Conservation (phyloP, 2,329 filamentous ascomycete genomes). For the Pyrenophora graminea region DNA sequence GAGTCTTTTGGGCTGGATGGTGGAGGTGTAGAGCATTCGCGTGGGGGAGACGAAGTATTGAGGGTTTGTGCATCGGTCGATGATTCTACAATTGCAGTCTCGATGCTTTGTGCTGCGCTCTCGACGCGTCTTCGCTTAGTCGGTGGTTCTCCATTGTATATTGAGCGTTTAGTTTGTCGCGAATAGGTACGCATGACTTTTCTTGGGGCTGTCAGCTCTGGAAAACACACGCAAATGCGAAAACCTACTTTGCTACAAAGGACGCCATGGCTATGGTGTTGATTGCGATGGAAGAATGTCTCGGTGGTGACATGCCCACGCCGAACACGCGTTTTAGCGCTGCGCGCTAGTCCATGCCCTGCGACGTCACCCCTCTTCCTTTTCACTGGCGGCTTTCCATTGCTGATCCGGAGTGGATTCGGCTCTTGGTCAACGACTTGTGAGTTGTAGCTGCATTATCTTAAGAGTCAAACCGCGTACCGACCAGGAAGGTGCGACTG, state of each 20-base stretch:
- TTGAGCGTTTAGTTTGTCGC: slow-evolving; percentile 37
- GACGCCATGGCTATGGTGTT: slow-evolving; percentile 28
- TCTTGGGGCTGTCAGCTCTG: slow-evolving; percentile 27
- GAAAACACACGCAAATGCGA: background rate
- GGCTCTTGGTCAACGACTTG: background rate
- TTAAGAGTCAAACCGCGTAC: slow-evolving; percentile 8
- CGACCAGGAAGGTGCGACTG: slow-evolving; percentile 11
- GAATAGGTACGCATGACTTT: slow-evolving; percentile 44
- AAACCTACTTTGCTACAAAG: slow-evolving; percentile 30
- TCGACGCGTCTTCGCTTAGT: slow-evolving; percentile 46
- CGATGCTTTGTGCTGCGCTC: slow-evolving; percentile 9
- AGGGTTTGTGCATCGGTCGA: background rate
- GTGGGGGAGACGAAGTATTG: slow-evolving; percentile 9
- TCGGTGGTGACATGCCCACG: slow-evolving; percentile 13
- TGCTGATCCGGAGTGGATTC: too few species aligned
- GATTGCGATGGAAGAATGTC: slow-evolving; percentile 11
- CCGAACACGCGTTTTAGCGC: slow-evolving; percentile 34
- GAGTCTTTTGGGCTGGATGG: slow-evolving; percentile 41
- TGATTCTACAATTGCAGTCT: slow-evolving; percentile 12
- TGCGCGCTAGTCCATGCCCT: slow-evolving; percentile 18
- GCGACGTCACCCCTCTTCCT: slow-evolving; percentile 15
- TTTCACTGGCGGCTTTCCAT: too few species aligned
- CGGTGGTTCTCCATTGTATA: slow-evolving; percentile 39
- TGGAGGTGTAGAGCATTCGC: slow-evolving; percentile 18
- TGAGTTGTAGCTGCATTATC: background rate